Evolutionary conservation across 2,329 filamentous ascomycete genomes (phyloP).

Genomic region (Aquanectria penicillioides): DNA sequence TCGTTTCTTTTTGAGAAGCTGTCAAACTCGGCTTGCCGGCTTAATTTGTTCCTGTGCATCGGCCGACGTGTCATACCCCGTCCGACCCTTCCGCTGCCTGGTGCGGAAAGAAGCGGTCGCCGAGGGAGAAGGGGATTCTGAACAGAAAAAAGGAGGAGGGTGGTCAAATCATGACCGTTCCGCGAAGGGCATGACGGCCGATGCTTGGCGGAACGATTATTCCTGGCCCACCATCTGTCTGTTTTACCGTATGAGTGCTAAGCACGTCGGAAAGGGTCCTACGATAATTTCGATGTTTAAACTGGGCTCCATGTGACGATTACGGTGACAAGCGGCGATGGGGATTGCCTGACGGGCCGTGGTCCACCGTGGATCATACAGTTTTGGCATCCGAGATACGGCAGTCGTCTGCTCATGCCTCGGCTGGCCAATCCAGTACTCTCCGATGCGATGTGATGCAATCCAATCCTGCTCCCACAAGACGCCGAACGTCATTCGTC

Average conservation of each 20-base stretch:
- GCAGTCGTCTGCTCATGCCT: background rate
- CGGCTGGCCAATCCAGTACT: background rate
- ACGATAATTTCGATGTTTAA: background rate
- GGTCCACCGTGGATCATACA: slow-evolving; percentile 1
- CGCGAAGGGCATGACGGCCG: slow-evolving; percentile 1
- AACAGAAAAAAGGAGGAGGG: no score
- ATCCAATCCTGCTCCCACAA: background rate
- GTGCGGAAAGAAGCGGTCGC: background rate
- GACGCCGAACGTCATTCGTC: slow-evolving; percentile 1
- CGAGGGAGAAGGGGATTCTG: background rate
- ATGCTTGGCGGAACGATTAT: slow-evolving; percentile 17
- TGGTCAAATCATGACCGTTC: no score
- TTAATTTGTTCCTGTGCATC: background rate
- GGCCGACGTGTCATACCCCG: slow-evolving; percentile 1
- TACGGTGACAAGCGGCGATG: slow-evolving; percentile 8
- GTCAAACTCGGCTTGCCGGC: background rate
- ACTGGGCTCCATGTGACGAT: slow-evolving; percentile 6
- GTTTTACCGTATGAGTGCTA: background rate
- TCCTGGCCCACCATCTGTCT: background rate
- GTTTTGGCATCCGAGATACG: slow-evolving; percentile 14
- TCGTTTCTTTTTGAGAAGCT: slow-evolving; percentile 1
- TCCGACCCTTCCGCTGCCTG: background rate
- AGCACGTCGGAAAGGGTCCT: background rate
- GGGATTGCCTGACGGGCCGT: slow-evolving; percentile 12
- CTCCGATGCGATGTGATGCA: slow-evolving; percentile 1